Conservation (phyloP, 2,329 filamentous ascomycete species). For the Epichloe aotearoae region DNA sequence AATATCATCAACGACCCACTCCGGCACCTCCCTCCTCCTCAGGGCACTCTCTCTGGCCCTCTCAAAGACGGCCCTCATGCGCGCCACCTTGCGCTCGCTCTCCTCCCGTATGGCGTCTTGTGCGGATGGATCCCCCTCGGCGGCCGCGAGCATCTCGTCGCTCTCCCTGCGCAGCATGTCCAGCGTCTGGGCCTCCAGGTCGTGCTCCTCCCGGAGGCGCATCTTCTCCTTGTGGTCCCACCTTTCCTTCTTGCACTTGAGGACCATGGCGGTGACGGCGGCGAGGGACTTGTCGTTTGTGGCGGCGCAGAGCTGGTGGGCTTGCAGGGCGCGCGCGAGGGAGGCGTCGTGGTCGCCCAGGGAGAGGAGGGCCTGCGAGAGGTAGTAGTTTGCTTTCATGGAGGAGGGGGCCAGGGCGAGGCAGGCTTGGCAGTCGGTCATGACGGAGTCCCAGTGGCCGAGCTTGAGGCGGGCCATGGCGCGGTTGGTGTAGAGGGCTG, state of each 20-base stretch:
- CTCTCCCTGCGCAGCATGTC: slow-evolving; percentile 34
- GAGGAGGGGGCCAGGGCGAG: slow-evolving; percentile 50
- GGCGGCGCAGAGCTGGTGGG: slow-evolving; percentile 56
- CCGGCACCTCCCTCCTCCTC: slow-evolving; percentile 49
- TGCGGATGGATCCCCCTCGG: slow-evolving; percentile 33
- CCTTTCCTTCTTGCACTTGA: slow-evolving; percentile 70
- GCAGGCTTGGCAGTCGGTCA: slow-evolving; percentile 64
- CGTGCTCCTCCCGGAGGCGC: slow-evolving; percentile 39
- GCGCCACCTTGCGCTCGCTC: slow-evolving; percentile 30
- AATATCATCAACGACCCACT: slow-evolving; percentile 67
- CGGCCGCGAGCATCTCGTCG: slow-evolving; percentile 24
- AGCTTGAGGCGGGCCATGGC: slow-evolving; percentile 72
- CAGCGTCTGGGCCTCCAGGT: slow-evolving; percentile 48
- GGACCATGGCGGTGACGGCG: slow-evolving; percentile 58
- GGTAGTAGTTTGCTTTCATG: slow-evolving; percentile 75
- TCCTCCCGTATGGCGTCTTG: slow-evolving; percentile 33
- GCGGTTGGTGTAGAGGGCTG: slow-evolving; percentile 77
- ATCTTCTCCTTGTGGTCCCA: slow-evolving; percentile 65
- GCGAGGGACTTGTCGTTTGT: slow-evolving; percentile 53
- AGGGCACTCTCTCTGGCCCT: slow-evolving; percentile 30
- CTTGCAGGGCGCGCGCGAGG: slow-evolving; percentile 52
- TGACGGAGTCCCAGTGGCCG: slow-evolving; percentile 56
- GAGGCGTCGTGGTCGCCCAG: slow-evolving; percentile 55
- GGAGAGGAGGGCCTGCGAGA: slow-evolving; percentile 71
- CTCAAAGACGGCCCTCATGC: slow-evolving; percentile 38